Evolutionary conservation across 2,329 filamentous ascomycete species (phyloP), one percentile per base, ranked within the genome.

Genomic region (Exophiala lecanii-corni): DNA sequence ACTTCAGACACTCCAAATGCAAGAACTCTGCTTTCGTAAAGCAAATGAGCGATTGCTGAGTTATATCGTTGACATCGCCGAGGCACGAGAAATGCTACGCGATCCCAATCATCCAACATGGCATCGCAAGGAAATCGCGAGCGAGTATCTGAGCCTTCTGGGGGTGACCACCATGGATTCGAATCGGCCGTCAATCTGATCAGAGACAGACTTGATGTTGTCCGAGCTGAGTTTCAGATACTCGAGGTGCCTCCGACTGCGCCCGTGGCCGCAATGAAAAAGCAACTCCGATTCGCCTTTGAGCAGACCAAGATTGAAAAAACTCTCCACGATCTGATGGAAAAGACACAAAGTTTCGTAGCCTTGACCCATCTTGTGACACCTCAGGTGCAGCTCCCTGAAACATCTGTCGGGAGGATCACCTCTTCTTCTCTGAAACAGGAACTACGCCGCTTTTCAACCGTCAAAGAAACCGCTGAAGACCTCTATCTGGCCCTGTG

Each of bases 281-380:
- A 36, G 18, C 10, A 21, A 21, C 6, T 36, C 2, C 12, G 19
- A 4, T 42, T 36, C 19, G 39, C 39, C 9, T 42, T 42, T 16
- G 17, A 35, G 20, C 28, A 42, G 16, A 5, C 32, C n/a, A 13
- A 19, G 9, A 35, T 42, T 21, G 10, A 42, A 36, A 20, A 34
- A 13, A 12, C 39, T 9, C 2, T 42, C 12, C 7, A 17, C 2
- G 23, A 12, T 3, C 30, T 45, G 2, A 33, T n/a, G 18, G 17
- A 41, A 15, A 23, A 30, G 7, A 45, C 36, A 9, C 28, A 40
- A 28, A 16, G 35, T 26, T 34, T 45, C 19, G 18, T 36, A 10
- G 17, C 36, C 18, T 23, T 45, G 13, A 19, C 12, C 9, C 6
- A 34, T 19, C 19, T 33, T 5, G 9, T n/a, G n/a, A 15, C 9